Conservation (phyloP, 306 rosid species). For the Casuarina glauca region DNA sequence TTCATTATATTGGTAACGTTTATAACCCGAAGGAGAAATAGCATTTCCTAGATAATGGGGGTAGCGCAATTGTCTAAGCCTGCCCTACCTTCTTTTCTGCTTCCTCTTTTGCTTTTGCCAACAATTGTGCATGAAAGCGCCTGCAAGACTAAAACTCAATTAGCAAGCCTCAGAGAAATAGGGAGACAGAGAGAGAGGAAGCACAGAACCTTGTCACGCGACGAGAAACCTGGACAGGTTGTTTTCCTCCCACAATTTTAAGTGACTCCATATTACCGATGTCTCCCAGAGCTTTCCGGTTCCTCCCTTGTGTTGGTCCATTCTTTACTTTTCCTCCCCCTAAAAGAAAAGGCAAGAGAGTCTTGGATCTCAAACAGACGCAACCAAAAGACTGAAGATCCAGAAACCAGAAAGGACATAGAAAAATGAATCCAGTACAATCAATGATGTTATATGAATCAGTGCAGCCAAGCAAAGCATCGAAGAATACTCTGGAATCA, state of each 20-base stretch:
- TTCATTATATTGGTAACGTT: not conserved
- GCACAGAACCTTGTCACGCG: slow-evolving; percentile 26
- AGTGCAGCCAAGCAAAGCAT: no score
- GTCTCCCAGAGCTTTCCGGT: slow-evolving; percentile 28
- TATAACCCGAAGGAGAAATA: not conserved
- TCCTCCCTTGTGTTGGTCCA: not conserved
- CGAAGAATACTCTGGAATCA: no score
- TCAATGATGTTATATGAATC: no score
- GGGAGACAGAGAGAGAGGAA: not conserved
- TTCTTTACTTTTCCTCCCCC: slow-evolving; percentile 15
- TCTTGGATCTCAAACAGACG: not conserved
- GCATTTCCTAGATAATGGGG: not conserved
- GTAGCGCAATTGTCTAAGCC: no score
- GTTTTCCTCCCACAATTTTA: slow-evolving; percentile 3
- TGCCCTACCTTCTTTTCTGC: slow-evolving; percentile 4
- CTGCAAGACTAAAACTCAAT: not conserved
- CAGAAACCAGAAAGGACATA: no score
- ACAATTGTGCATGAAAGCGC: slow-evolving; percentile 17
- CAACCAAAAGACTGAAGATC: no score
- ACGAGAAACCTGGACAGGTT: not conserved
- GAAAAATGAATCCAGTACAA: no score
- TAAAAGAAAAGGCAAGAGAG: not conserved
- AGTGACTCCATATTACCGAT: slow-evolving; percentile 29
- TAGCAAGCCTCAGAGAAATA: not conserved
- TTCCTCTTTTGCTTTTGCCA: slow-evolving; percentile 17